Percentiles rank a stretch among this genome's conserved stretches.
phyloP scores from a whole-genome alignment of 2,329 filamentous ascomycete species.

The Pseudogymnoascus sp. region DNA sequence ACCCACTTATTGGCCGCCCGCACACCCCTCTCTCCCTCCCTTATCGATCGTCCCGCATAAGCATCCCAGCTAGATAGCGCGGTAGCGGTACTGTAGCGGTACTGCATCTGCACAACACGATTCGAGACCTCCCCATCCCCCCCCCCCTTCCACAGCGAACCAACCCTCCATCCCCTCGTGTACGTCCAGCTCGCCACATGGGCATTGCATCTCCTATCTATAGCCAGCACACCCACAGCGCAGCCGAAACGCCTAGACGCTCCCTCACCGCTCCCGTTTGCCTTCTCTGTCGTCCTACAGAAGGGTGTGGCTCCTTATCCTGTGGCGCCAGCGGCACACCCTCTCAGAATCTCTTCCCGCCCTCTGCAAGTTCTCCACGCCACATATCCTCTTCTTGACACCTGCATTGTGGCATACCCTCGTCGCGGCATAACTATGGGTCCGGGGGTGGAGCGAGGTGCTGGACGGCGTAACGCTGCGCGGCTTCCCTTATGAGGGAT shows the following conservation, averaged over 20 bases:
- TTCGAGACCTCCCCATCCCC: neutral
- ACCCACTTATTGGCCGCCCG: neutral
- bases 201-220: neutral
- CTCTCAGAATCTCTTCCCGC: neutral
- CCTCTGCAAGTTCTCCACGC: neutral
- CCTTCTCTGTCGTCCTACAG: neutral
- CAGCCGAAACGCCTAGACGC: neutral
- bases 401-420: neutral
- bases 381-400: neutral
- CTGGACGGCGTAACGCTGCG: neutral
- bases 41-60: constrained; percentile 4
- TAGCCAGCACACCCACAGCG: neutral
- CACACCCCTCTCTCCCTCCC: neutral
- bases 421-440: neutral
- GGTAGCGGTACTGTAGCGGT: neutral
- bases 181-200: neutral
- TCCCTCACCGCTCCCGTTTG: neutral
- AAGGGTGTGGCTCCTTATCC: neutral
- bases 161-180: neutral
- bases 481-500: neutral
- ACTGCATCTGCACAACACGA: constrained; percentile 2
- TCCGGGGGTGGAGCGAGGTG: neutral
- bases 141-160: neutral
- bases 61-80: neutral
- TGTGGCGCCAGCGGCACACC: neutral